phyloP scores from a whole-genome alignment of 2,329 filamentous ascomycete genomes.

The Microdochium nivale region DNA sequence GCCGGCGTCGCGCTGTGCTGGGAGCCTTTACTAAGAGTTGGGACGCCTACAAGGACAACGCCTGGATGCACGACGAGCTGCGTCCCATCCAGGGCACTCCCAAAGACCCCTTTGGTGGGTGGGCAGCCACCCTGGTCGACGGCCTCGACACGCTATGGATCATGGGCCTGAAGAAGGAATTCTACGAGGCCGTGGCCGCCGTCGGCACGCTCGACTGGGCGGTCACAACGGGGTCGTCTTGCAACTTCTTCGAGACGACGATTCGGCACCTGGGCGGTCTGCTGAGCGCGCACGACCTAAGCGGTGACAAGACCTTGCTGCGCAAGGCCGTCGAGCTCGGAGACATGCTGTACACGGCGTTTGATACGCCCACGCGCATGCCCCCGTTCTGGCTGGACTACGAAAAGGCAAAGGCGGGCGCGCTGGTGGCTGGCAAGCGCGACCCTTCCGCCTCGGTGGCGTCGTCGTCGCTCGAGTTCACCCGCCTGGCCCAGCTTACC shows the following conservation, averaged over 20 bases:
- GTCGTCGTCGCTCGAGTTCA: conserved; percentile 63
- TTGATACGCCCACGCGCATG: conserved; percentile 40
- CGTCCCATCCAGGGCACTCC: conserved; percentile 35
- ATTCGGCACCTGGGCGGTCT: conserved; percentile 38
- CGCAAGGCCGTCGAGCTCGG: conserved; percentile 36
- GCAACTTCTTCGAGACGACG: conserved; percentile 37
- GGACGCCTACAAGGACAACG: conserved; percentile 40
- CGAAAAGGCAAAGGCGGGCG: conserved; percentile 22
- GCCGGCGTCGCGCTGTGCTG: conserved; percentile 28
- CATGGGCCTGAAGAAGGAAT: conserved; percentile 49
- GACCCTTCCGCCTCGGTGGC: conserved; percentile 34
- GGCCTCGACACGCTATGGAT: conserved; percentile 54
- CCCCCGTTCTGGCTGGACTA: conserved; percentile 50
- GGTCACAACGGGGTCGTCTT: conserved; percentile 24
- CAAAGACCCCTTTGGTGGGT: conserved; percentile 41
- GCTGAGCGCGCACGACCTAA: conserved; percentile 36
- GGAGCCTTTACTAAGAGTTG: conserved; percentile 34
- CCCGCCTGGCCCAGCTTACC: conserved; percentile 60
- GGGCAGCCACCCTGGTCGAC: conserved; percentile 53
- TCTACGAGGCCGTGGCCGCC: conserved; percentile 41
- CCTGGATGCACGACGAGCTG: conserved; percentile 45
- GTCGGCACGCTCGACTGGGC: conserved; percentile 41
- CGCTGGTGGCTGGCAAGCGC: conserved; percentile 20
- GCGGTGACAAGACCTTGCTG: conserved; percentile 28
- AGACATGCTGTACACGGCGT: conserved; percentile 37